Evolutionary conservation across 106 monocot genomes (phyloP), one percentile per base, ranked within the genome.

Genomic region (Dendrobium huoshanense): DNA sequence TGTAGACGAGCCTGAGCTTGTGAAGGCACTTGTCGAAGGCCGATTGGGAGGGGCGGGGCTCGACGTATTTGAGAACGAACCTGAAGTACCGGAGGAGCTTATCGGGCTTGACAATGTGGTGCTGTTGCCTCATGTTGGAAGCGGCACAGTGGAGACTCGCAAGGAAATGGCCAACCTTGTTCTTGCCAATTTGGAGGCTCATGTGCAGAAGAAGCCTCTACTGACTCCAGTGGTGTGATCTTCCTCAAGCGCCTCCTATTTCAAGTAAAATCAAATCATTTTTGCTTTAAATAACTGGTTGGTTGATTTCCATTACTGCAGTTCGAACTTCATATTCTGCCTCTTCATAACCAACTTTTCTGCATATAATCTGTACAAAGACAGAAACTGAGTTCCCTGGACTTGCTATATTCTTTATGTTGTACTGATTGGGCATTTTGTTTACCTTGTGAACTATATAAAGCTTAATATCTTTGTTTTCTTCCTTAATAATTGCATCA

Each of bases 11-110:
- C 61, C 83, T 0, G 87, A 94, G 91, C 87, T 94, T 1, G 85
- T 89, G 18, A 47, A 73, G 4, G 93, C 93, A 9, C 77, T 94
- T 47, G 37, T 84, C 3, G 93, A 94, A 41, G 87, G 86, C 7
- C 85, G 88, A 44, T 77, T 94, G 0, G 89, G 88, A 41, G 94
- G 91, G 18, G 94, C 94, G 2, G 94, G 87, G 45, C 89, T 94
- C 10, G 91, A 94, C 59, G 94, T 94, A 64, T 94, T 84, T 73
- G 89, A 91, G 82, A 42, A 83, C 0, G 94, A 94, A 65, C 94
- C 94, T 7, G 51, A 84, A 25, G 85, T 81, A 4, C 86, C 89
- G 0, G 89, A 89, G 78, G 68, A 84, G 77, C 94, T 91, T 24
- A 83, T 91, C 55, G 77, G 11, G 18, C 64, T 94, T 54, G 89